A percentile compares a stretch with the other conserved stretches of the same genome.
Conservation (phyloP, 2,329 filamentous ascomycete species). For the Zasmidium cellare region DNA sequence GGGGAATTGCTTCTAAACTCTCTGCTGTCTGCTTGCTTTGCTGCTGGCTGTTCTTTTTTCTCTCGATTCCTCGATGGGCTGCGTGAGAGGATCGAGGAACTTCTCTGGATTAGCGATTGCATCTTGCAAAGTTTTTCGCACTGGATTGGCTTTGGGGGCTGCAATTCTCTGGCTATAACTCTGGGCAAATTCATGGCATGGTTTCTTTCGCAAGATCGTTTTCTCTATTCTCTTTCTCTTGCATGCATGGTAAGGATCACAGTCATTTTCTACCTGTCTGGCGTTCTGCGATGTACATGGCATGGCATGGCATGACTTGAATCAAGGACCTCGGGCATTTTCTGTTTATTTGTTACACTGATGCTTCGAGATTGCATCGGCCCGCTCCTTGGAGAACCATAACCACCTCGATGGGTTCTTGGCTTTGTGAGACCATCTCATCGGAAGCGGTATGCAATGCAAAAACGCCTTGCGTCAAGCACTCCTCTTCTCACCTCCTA, state of each 20-base stretch:
- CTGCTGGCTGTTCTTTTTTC: slow-evolving; percentile 17
- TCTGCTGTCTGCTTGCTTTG: slow-evolving; percentile 6
- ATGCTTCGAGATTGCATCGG: too few species aligned
- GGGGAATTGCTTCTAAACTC: slow-evolving; percentile 6
- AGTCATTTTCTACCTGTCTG: too few species aligned
- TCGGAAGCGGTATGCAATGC: too few species aligned
- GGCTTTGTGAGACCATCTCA: neutral
- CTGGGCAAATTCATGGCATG: slow-evolving; percentile 4
- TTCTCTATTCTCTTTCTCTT: neutral
- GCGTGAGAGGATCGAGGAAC: neutral
- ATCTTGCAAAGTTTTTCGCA: slow-evolving; percentile 18
- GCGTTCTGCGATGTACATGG: too few species aligned
- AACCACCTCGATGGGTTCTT: neutral
- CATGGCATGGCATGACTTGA: too few species aligned
- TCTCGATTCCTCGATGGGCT: slow-evolving; percentile 4
- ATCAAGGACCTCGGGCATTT: too few species aligned
- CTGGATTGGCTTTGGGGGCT: slow-evolving; percentile 2
- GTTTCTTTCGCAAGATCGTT: neutral
- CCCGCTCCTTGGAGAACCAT: neutral
- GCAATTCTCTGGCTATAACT: neutral
- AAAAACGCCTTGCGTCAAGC: too few species aligned
- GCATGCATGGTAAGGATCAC: too few species aligned
- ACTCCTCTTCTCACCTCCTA: too few species aligned
- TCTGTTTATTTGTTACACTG: slow-evolving; percentile 2
- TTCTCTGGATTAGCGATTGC: slow-evolving; percentile 23